Evolutionary conservation across 768 basidiomycete genomes (phyloP), one percentile per base, ranked within the genome.

Genomic region (Suillus paluster): DNA sequence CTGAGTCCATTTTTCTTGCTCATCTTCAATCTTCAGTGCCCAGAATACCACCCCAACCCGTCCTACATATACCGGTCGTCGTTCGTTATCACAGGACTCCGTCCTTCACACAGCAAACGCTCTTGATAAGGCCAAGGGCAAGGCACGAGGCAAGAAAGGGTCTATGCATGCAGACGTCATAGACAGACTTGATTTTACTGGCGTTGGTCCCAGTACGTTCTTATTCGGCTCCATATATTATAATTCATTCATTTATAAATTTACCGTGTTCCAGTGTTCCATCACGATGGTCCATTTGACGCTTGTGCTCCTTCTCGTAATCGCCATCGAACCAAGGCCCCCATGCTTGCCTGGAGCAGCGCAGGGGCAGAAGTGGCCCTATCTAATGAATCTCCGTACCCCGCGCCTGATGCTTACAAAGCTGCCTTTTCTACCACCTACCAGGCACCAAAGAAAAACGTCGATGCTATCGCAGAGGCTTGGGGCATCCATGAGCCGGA

Each of bases 401-500:
- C 88, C 4, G 71, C 86, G 57, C 72, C 74, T 58, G 74, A 74
- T 30, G 62, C 63, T 62, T 80, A 79, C 69, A 72, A 74, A 19
- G 76, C 78, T 54, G 76, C 78, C 4, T 85, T 84, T 70, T 74
- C 84, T 64, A 74, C 81, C 67, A 75, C 81, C 65, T 83, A 84
- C 52, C 83, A 84, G 58, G 83, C 85, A 62, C 83, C 84, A 10
- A 93, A 93, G 86, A 92, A 91, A 77, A 92, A 92, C 70, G 88
- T 91, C 38, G 92, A 95, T 67, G 92, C 91, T 41, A 88, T 95
- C 62, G 93, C 93, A 50, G 94, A 95, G 75, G 94, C 94, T 1
- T 95, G 94, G 94, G 94, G 94, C 41, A 93, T 92, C 56, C 91
- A 94, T 67, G 94, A 95, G 69, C 94, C 94, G 5, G 94, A 95